Evolutionary conservation across 805 yeast species (phyloP).

Genomic region (Yarrowia yakushimensis): DNA sequence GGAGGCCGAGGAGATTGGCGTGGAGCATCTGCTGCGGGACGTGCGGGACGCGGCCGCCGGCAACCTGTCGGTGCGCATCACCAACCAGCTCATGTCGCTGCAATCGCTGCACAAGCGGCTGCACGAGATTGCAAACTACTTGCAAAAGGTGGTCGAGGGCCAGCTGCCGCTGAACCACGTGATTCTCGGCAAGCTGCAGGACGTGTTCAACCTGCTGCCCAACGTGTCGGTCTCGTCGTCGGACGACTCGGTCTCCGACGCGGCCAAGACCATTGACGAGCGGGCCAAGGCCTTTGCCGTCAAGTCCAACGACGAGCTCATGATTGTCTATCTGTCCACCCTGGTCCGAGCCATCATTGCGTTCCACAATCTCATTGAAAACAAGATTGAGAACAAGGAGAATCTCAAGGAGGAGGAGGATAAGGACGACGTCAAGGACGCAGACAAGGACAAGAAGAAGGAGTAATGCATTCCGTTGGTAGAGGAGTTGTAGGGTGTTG

Average conservation of each 20-base stretch:
- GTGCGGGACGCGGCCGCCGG: constrained; percentile 97
- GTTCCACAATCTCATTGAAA: constrained; percentile 93
- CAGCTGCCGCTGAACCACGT: constrained; percentile 84
- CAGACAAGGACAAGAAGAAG: constrained; percentile 21
- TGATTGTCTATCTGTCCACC: constrained; percentile 87
- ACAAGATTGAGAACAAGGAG: constrained; percentile 78
- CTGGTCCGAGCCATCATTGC: constrained; percentile 92
- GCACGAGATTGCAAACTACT: constrained; percentile 69
- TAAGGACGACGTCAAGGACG: constrained; percentile 5
- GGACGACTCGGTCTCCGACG: constrained; percentile 29
- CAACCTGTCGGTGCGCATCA: constrained; percentile 75
- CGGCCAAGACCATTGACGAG: constrained; percentile 44
- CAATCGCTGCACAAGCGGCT: constrained; percentile 80
- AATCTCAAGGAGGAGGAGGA: constrained; percentile 16
- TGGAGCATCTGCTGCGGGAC: constrained; percentile 90
- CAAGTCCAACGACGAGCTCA: constrained; percentile 92
- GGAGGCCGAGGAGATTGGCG: constrained; percentile 99
- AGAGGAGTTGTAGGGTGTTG: no score
- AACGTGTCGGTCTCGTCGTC: constrained; percentile 49
- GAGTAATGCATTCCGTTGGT: neutral
- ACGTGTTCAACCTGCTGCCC: constrained; percentile 89
- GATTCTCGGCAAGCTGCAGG: constrained; percentile 89
- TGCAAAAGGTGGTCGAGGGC: constrained; percentile 66
- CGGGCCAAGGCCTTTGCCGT: constrained; percentile 79
- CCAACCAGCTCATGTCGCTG: constrained; percentile 83